Percentiles rank a stretch among this genome's conserved stretches.
Evolutionary conservation across 441 rosid genomes (phyloP).

Genomic region (Lepidium campestre): DNA sequence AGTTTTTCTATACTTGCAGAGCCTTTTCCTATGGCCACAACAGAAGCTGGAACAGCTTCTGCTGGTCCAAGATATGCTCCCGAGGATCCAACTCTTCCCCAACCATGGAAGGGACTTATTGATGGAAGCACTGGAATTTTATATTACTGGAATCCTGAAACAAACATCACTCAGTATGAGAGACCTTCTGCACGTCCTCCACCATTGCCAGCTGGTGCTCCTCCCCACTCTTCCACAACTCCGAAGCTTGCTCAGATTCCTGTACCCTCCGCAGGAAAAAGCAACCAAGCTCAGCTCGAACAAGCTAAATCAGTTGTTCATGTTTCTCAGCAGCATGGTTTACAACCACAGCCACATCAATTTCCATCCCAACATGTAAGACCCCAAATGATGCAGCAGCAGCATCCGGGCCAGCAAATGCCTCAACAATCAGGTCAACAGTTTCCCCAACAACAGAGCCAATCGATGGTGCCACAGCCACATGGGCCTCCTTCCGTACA

Average conservation of each 20-base stretch:
- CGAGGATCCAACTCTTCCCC: constrained; percentile 84
- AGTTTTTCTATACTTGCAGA: constrained; percentile 25
- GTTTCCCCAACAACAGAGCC: constrained; percentile 48
- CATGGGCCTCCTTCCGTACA: constrained; percentile 32
- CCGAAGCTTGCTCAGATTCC: constrained; percentile 67
- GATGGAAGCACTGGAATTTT: constrained; percentile 74
- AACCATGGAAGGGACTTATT: constrained; percentile 87
- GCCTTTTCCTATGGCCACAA: constrained; percentile 44
- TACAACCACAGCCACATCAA: constrained; percentile 50
- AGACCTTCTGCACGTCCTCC: constrained; percentile 56
- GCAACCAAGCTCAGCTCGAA: constrained; percentile 31
- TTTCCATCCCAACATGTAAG: constrained; percentile 39
- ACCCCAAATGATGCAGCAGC: constrained; percentile 57
- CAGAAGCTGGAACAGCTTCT: constrained; percentile 49
- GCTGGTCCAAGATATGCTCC: constrained; percentile 85
- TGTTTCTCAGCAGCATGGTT: constrained; percentile 46
- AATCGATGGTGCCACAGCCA: constrained; percentile 28
- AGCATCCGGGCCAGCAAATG: constrained; percentile 48
- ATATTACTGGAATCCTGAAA: constrained; percentile 94
- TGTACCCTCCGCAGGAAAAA: constrained; percentile 35
- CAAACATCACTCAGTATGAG: constrained; percentile 83
- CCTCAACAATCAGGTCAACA: constrained; percentile 52
- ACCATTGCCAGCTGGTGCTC: constrained; percentile 50
- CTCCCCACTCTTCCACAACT: constrained; percentile 40
- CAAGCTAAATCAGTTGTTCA: constrained; percentile 28